Base-by-base conservation (phyloP, 768 basidiomycete species). In the Glaciozyma antarctica region DNA sequence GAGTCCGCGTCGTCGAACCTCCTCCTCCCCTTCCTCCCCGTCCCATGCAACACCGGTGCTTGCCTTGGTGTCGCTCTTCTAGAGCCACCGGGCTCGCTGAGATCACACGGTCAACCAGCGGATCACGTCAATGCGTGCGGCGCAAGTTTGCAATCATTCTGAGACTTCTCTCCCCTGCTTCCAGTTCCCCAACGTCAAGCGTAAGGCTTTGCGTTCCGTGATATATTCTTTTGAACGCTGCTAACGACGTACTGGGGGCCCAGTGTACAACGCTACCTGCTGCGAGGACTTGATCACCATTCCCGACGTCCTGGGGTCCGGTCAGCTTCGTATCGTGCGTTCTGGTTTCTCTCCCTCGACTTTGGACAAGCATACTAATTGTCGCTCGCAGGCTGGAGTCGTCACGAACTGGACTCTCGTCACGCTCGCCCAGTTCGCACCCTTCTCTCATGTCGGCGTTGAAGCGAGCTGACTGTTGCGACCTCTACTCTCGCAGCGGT, bases 261-360 rank as follows among this genome's bases (percentile, higher is more conserved):
- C 55, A 68, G 66, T 73, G 41, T 73, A 66, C 67, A 73, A 73
- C 64, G 71, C 73, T 13, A 88, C 87, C 5, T 84, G 86, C 10
- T 86, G 86, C n/a, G 87, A 88, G 75, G 88, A 88, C 74, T 81
- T 88, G 55, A 84, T 88, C 76, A 81, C 86, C 61, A 82, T 82
- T 70, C 79, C 80, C 55, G 86, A 81, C 75, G 76, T 75, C 64
- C 64, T 69, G 55, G 58, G 45, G 0, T 73, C 75, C 61, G 78
- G 77, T 60, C 68, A 68, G 56, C 78, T 80, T 71, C 80, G 81
- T 64, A 78, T 82, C 65, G 79, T 15, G 82, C 81, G n/a, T 81
- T 82, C 48, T n/a, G 80, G 80, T 44, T 82, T 82, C 78, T 82
- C 80, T 80, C 47, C 15, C 30, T 44, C n/a, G 19, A 2, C 47